A percentile compares a stretch with the other conserved stretches of the same genome.
Evolutionary conservation across 2,329 filamentous ascomycete genomes (phyloP).

Genomic region (Diaporthe citrichinensis): DNA sequence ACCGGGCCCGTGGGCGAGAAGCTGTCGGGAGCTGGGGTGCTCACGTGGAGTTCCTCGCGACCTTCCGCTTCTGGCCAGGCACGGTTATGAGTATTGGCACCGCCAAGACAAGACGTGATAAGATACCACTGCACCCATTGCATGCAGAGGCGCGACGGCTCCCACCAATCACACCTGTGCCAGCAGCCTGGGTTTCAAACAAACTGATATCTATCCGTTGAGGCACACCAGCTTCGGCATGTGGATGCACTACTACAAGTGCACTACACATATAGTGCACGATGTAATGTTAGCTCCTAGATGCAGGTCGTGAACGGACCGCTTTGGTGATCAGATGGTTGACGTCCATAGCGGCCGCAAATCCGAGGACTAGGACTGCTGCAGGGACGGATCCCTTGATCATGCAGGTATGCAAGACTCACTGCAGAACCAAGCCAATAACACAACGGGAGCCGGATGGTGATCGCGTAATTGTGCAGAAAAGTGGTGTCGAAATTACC

Average conservation of each 20-base stretch:
- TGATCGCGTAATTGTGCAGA: not conserved
- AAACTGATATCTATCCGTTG: not conserved
- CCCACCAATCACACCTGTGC: slow-evolving; percentile 3
- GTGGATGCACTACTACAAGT: not conserved
- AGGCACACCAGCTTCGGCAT: not conserved
- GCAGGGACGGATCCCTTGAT: not conserved
- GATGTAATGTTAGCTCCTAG: not conserved
- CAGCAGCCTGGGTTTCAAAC: slow-evolving; percentile 6
- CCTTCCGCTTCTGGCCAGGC: slow-evolving; percentile 16
- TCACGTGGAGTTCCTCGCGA: slow-evolving; percentile 26
- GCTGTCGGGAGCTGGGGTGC: not conserved
- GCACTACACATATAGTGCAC: not conserved
- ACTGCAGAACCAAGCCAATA: not conserved
- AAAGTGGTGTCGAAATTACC: not conserved
- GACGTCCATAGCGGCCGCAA: not conserved
- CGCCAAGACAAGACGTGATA: slow-evolving; percentile 24
- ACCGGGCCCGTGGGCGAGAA: not conserved
- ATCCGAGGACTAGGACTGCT: not conserved
- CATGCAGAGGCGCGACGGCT: not conserved
- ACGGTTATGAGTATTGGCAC: slow-evolving; percentile 16
- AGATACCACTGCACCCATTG: slow-evolving; percentile 16
- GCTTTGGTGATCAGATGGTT: not conserved
- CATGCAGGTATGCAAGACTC: not conserved
- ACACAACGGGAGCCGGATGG: not conserved
- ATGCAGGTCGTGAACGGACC: not conserved